Evolutionary conservation across 352 stramenopile species (phyloP).

Genomic region (Pythium graminicola): DNA sequence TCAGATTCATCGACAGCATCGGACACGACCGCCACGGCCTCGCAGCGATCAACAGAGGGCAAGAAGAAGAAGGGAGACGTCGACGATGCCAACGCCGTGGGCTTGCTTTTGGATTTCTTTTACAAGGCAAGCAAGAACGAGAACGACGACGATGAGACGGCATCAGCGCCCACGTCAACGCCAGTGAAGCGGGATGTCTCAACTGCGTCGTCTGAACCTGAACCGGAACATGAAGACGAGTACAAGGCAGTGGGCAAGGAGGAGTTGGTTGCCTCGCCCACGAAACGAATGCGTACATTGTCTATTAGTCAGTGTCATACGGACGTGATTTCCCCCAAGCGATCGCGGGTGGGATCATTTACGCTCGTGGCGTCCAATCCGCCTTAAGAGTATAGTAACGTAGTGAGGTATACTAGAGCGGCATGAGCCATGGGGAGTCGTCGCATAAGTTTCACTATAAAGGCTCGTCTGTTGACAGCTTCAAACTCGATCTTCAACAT

Average conservation of each 20-base stretch:
- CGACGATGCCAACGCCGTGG: slow-evolving; percentile 62
- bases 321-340: slow-evolving; percentile 47
- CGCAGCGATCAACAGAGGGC: slow-evolving; percentile 3
- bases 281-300: slow-evolving; percentile 70
- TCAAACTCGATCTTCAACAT: background rate
- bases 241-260: slow-evolving; percentile 27
- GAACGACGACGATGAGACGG: slow-evolving; percentile 17
- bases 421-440: slow-evolving; percentile 8
- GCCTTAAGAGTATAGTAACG: slow-evolving; percentile 6
- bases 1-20: slow-evolving; percentile 31
- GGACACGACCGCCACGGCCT: slow-evolving; percentile 6
- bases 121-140: slow-evolving; percentile 75
- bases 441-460: background rate
- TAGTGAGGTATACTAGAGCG: background rate
- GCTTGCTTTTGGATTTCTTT: slow-evolving; percentile 70
- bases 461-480: background rate
- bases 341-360: slow-evolving; percentile 58
- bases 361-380: slow-evolving; percentile 24
- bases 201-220: slow-evolving; percentile 15
- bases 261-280: slow-evolving; percentile 46
- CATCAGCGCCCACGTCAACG: background rate
- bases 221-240: slow-evolving; percentile 29
- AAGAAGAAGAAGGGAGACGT: slow-evolving; percentile 28
- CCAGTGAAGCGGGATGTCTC: slow-evolving; percentile 8
- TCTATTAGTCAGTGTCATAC: slow-evolving; percentile 51